Evolutionary conservation across 352 stramenopile genomes (phyloP).

Genomic region (Blastocystis sp.): DNA sequence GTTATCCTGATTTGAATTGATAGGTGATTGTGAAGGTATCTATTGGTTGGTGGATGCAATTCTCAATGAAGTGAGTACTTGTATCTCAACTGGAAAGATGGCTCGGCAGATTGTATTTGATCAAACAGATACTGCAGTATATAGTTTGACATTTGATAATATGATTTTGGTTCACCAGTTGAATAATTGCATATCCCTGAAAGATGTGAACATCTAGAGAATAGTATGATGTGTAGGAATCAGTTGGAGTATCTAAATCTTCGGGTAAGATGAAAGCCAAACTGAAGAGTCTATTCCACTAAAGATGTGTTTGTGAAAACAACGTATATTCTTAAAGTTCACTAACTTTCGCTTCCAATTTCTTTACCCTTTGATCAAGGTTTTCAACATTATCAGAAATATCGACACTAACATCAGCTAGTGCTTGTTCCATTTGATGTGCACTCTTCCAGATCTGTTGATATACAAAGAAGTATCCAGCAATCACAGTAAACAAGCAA

Average conservation of each 20-base stretch:
- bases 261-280: too few relatives aligned
- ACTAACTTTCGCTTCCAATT: slow-evolving; percentile 6
- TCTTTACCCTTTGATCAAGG: not conserved
- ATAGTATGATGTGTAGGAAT: not conserved
- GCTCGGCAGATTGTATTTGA: not conserved
- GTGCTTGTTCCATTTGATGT: slow-evolving; percentile 53
- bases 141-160: not conserved
- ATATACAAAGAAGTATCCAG: slow-evolving; percentile 62
- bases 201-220: not conserved
- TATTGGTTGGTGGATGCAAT: not conserved
- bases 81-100: not conserved
- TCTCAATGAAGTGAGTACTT: not conserved
- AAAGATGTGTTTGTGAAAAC: not conserved
- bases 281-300: too few relatives aligned
- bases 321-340: not conserved
- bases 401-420: slow-evolving; percentile 52
- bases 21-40: not conserved
- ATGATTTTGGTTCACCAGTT: not conserved
- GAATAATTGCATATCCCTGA: not conserved
- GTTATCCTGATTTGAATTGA: not conserved
- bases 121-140: not conserved
- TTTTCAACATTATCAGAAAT: slow-evolving; percentile 21
- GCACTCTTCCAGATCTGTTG: slow-evolving; percentile 51
- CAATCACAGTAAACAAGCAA: not conserved
- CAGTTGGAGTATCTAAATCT: too few relatives aligned